These are phyloP conservation scores for Phaffomyces thermotolerans DNA, from an alignment of 805 yeast genomes.

Conservation along the genomic window DNA sequence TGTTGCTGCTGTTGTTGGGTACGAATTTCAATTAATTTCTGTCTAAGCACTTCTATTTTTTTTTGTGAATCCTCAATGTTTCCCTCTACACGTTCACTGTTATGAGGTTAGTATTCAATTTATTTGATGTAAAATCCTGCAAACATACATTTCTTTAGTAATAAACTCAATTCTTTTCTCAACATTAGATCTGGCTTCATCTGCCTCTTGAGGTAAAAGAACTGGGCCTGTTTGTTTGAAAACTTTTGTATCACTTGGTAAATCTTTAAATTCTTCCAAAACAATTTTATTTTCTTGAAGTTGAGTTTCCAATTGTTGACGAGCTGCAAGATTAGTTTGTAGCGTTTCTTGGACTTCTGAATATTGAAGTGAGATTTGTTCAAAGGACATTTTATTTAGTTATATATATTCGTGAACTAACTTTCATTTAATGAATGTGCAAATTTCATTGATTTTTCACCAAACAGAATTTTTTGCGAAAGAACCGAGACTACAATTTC, in stretches of 20 bases:
- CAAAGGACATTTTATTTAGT: background rate
- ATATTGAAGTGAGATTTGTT: slow-evolving; percentile 33
- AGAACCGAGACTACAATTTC: background rate
- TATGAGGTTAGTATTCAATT: slow-evolving; percentile 1
- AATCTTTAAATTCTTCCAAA: slow-evolving; percentile 61
- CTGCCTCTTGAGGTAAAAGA: slow-evolving; percentile 77
- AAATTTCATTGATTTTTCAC: background rate
- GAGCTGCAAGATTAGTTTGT: slow-evolving; percentile 52
- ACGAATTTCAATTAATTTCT: slow-evolving; percentile 42
- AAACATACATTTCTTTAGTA: slow-evolving; percentile 53
- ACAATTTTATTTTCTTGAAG: slow-evolving; percentile 91
- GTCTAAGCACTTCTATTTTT: slow-evolving; percentile 53
- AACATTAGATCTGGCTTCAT: slow-evolving; percentile 79
- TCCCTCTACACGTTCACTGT: slow-evolving; percentile 55
- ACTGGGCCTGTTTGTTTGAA: slow-evolving; percentile 92
- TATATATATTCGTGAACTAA: no score
- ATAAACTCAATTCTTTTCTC: slow-evolving; percentile 87
- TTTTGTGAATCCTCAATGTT: slow-evolving; percentile 52
- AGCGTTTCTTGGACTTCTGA: slow-evolving; percentile 39
- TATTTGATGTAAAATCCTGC: background rate
- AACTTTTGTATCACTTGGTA: slow-evolving; percentile 66
- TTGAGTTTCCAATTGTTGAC: slow-evolving; percentile 90
- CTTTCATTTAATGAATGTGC: background rate
- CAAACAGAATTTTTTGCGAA: background rate
- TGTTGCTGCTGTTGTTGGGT: slow-evolving; percentile 14